A percentile compares a stretch with the other conserved stretches of the same genome.
Conservation (phyloP, 805 yeast genomes). For the Candida krabiensis region DNA sequence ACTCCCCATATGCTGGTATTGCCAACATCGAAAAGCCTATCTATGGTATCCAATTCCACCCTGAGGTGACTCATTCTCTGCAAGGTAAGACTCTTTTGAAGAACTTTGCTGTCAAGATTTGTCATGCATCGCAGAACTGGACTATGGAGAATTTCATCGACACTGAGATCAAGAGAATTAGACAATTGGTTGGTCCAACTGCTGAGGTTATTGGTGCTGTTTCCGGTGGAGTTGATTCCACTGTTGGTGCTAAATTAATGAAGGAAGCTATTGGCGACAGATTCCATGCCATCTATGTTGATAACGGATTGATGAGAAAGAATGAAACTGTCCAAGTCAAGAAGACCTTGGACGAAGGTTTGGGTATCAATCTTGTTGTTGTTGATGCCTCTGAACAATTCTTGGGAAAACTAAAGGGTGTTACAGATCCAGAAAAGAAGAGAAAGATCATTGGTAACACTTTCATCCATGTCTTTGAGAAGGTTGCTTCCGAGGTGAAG, state of each 20-base stretch:
- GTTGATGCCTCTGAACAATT: conserved; percentile 93
- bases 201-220: conserved; percentile 99
- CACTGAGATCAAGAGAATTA: conserved; percentile 91
- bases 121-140: conserved; percentile 90
- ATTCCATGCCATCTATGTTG: conserved; percentile 97
- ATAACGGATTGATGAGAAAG: conserved; percentile 95
- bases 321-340: conserved; percentile 90
- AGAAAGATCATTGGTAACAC: conserved; percentile 98
- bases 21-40: conserved; percentile 70
- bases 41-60: conserved; percentile 98
- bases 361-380: conserved; percentile 92
- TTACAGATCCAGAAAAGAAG: conserved; percentile 98
- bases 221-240: conserved; percentile 99
- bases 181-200: conserved; percentile 89
- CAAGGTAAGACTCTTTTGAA: conserved; percentile 84
- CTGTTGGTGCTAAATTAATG: conserved; percentile 98
- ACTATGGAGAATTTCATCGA: conserved; percentile 97
- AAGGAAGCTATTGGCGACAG: conserved; percentile 97
- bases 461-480: conserved; percentile 94
- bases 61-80: conserved; percentile 95
- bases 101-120: conserved; percentile 91
- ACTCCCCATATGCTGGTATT: conserved; percentile 96
- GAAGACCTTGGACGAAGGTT: conserved; percentile 85
- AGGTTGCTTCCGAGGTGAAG: conserved; percentile 87
- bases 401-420: conserved; percentile 81